phyloP scores from a whole-genome alignment of 805 yeast species.

The Hanseniaspora pseudoguilliermondii region DNA sequence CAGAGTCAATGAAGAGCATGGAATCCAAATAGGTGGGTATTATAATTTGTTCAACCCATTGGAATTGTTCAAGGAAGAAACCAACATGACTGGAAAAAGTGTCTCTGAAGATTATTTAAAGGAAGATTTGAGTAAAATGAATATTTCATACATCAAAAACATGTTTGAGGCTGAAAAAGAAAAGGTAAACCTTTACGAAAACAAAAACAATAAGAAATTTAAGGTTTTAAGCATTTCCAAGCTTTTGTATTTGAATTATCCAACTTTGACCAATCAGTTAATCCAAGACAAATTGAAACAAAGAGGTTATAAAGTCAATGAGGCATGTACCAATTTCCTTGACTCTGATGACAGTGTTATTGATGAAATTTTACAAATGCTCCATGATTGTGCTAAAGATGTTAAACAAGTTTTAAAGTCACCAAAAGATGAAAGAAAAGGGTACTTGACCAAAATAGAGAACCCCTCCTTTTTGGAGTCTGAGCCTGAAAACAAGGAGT shows the following conservation, averaged over 20 bases:
- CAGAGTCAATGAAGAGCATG: slow-evolving; percentile 65
- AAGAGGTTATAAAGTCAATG: slow-evolving; percentile 37
- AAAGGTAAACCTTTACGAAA: slow-evolving; percentile 6
- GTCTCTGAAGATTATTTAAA: slow-evolving; percentile 9
- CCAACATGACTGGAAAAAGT: neutral
- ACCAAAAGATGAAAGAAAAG: slow-evolving; percentile 30
- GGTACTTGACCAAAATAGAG: slow-evolving; percentile 51
- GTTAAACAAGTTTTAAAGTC: slow-evolving; percentile 30
- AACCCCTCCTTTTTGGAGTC: slow-evolving; percentile 32
- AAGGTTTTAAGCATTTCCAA: slow-evolving; percentile 56
- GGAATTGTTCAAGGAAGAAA: slow-evolving; percentile 28
- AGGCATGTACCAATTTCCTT: slow-evolving; percentile 24
- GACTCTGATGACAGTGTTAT: slow-evolving; percentile 21
- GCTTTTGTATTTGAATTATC: slow-evolving; percentile 50
- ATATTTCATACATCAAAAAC: slow-evolving; percentile 16
- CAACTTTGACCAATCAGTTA: slow-evolving; percentile 69
- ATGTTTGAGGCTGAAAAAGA: slow-evolving; percentile 24
- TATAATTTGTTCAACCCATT: slow-evolving; percentile 50
- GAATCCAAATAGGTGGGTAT: slow-evolving; percentile 55
- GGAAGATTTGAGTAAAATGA: slow-evolving; percentile 11
- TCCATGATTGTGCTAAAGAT: slow-evolving; percentile 37
- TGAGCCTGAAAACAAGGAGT: slow-evolving; percentile 32
- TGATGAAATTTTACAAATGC: slow-evolving; percentile 29
- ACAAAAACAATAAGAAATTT: slow-evolving; percentile 28
- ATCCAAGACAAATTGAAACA: slow-evolving; percentile 45